Conservation (phyloP, 2,329 filamentous ascomycete genomes). For the Emergomyces orientalis region DNA sequence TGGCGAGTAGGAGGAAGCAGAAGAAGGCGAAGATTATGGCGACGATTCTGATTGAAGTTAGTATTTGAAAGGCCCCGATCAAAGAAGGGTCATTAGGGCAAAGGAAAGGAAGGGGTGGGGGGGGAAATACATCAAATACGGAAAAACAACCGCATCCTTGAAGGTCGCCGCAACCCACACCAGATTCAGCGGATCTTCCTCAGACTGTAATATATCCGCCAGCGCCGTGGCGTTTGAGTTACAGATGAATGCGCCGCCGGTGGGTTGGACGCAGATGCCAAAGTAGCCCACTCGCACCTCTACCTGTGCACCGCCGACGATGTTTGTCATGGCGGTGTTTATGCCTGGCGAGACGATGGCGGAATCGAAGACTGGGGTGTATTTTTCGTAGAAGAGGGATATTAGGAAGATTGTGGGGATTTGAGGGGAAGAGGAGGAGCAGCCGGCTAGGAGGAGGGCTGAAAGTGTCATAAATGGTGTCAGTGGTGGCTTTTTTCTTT, state of each 20-base stretch:
- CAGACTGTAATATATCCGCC: constrained; percentile 76
- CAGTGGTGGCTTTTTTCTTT: not conserved
- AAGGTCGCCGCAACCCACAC: constrained; percentile 97
- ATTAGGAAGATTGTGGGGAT: constrained; percentile 96
- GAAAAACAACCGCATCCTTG: constrained; percentile 97
- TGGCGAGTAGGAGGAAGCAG: constrained; percentile 87
- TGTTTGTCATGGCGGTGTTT: constrained; percentile 75
- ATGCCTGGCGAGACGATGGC: constrained; percentile 87
- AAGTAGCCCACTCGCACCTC: constrained; percentile 96
- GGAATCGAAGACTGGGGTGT: constrained; percentile 70
- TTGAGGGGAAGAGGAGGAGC: constrained; percentile 88
- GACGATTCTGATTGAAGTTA: constrained; percentile 59
- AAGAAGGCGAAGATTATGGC: constrained; percentile 96
- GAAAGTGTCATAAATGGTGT: constrained; percentile 8
- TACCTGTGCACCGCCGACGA: constrained; percentile 72
- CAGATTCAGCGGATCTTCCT: constrained; percentile 91
- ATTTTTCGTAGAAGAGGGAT: constrained; percentile 90
- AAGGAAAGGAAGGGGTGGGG: not conserved
- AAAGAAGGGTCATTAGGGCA: no score
- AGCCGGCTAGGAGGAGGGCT: constrained; percentile 90
- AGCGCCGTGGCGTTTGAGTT: constrained; percentile 93
- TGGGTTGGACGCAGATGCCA: constrained; percentile 89
- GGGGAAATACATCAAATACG: constrained; percentile 70
- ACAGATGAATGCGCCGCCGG: constrained; percentile 86
- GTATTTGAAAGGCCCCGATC: no score